Base-by-base conservation (phyloP, 176 grass and related monocot genomes). In the Musa acuminata region DNA sequence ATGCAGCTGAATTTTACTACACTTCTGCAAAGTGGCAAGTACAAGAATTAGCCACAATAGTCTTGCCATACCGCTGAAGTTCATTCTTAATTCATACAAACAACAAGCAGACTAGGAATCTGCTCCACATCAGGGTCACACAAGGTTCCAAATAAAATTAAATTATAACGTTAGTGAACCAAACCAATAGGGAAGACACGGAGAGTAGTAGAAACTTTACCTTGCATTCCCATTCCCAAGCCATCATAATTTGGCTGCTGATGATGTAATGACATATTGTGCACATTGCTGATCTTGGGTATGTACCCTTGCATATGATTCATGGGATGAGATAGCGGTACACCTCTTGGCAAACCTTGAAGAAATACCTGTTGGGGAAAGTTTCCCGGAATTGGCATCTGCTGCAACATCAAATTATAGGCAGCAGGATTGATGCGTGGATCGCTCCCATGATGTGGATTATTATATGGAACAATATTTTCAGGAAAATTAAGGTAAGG, bases 251-350 rank as follows among this genome's bases (percentile, higher is more conserved):
- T 85, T 70, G 89, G 89, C 72, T 84, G 89, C 60, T 73, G 82
- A 82, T 84, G 85, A 80, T 90, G 93, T 81, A 86, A 74, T 76
- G 77, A 74, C 60, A 92, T 87, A 84, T 82, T 96, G 87, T 90
- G 87, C 78, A 93, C 78, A 90, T 90, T 90, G 71, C 73, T 64
- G 74, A 88, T 84, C 84, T 97, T 87, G 79, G 87, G 85, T 74
- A 85, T 65, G 79, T 84, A 90, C 80, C 85, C 83, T 72, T 85
- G 63, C 80, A 89, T 49, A 62, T 85, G 85, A 90, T 89, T 90
- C 58, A 82, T 72, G 65, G 83, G 52, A 64, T 91, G 94, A 82
- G 90, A 86, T 78, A 89, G 82, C 8, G 72, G 84, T 24, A 87
- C 82, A 87, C 79, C 82, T 83, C 95, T 91, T 67, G 81, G 81